These are phyloP conservation scores for Discostella stelligera DNA, from an alignment of 352 stramenopile species.

Conservation along the genomic window DNA sequence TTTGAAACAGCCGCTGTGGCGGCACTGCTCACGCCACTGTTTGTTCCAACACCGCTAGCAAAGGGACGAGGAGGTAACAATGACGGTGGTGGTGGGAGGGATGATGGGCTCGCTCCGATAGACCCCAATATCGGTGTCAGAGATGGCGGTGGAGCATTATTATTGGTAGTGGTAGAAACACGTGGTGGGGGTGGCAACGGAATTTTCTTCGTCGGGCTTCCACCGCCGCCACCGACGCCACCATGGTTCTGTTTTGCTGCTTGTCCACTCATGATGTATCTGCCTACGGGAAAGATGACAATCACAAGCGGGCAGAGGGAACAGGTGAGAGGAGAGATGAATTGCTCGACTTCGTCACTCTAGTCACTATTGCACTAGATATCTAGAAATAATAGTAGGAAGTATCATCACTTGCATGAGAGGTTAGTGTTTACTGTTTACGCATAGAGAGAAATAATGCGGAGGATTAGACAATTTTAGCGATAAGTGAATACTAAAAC, in stretches of 20 bases:
- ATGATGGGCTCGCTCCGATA: not conserved
- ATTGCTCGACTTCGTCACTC: no score
- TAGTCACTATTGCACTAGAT: no score
- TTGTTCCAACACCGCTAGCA: not conserved
- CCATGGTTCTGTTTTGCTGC: not conserved
- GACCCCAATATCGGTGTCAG: not conserved
- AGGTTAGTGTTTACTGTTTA: no score
- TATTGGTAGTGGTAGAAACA: not conserved
- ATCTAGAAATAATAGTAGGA: no score
- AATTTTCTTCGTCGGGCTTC: constrained; percentile 5
- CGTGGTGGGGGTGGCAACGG: constrained; percentile 18
- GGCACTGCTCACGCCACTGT: not conserved
- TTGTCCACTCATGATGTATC: constrained; percentile 1
- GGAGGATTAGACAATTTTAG: no score
- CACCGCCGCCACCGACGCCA: not conserved
- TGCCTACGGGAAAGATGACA: not conserved
- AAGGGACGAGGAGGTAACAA: not conserved
- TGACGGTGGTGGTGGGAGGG: constrained; percentile 11
- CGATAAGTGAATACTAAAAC: no score
- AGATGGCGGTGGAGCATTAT: constrained; percentile 6
- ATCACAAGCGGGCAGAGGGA: no score
- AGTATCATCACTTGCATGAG: no score
- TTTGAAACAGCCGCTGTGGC: constrained; percentile 4
- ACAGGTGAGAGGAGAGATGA: no score
- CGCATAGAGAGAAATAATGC: no score